These are phyloP conservation scores for Xylaria intraflava DNA, from an alignment of 495 filamentous ascomycete species.

Conservation along the genomic window DNA sequence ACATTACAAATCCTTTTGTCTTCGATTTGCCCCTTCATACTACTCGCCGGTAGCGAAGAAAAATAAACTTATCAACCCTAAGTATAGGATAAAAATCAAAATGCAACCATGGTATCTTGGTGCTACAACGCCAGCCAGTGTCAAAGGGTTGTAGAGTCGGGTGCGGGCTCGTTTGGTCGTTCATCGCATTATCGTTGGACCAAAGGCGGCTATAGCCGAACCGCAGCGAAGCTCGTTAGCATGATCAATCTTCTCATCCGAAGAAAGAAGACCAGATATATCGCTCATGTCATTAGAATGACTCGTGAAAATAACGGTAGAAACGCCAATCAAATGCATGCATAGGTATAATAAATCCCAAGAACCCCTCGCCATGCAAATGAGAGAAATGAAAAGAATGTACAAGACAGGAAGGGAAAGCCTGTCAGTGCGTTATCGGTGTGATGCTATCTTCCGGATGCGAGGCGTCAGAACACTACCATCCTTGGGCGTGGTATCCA, in stretches of 20 bases:
- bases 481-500: slow-evolving; percentile 49
- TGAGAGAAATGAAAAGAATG: slow-evolving; percentile 23
- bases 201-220: neutral
- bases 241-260: slow-evolving; percentile 4
- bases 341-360: slow-evolving; percentile 34
- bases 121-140: slow-evolving; percentile 28
- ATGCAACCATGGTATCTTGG: slow-evolving; percentile 34
- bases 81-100: slow-evolving; percentile 24
- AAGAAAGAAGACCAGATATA: slow-evolving; percentile 30
- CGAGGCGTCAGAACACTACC: slow-evolving; percentile 29
- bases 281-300: slow-evolving; percentile 18
- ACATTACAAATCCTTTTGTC: slow-evolving; percentile 16
- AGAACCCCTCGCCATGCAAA: slow-evolving; percentile 31
- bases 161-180: neutral
- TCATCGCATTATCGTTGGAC: neutral
- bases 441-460: slow-evolving; percentile 3
- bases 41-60: slow-evolving; percentile 21
- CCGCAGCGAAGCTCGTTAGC: slow-evolving; percentile 1
- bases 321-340: slow-evolving; percentile 40
- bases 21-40: neutral
- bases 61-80: slow-evolving; percentile 22
- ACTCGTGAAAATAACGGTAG: slow-evolving; percentile 25
- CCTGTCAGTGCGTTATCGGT: slow-evolving; percentile 13
- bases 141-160: slow-evolving; percentile 6
- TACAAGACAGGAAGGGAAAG: slow-evolving; percentile 36